Evolutionary conservation across 2,329 filamentous ascomycete genomes (phyloP), one percentile per base, ranked within the genome.

Genomic region (Cladosporium sp.): DNA sequence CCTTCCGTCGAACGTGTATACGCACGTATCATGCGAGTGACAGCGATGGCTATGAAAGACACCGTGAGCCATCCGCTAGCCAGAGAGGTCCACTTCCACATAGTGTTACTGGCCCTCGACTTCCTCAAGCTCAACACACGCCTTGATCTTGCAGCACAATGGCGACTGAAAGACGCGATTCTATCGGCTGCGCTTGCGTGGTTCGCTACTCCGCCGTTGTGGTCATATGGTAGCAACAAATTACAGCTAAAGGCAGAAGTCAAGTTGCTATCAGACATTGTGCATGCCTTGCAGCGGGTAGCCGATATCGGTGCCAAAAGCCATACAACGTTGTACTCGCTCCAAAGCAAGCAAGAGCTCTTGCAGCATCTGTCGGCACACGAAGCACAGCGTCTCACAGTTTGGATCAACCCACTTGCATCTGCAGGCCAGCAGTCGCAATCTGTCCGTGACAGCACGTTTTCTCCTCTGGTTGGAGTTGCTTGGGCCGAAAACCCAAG

Each of bases 191-290:
- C 85, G 13, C 78, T 99, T 32, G 85, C 83, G 60, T 99, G 95
- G 95, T 99, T 99, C 73, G 84, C 81, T 37, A 83, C 86, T 63
- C 78, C 90, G 5, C 90, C 92, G 13, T 84, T 79, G 64, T 99
- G 94, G 93, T 96, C 94, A 0, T 97, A 94, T 73, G 94, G 94
- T 57, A 94, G 93, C 66, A 99, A 97, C 70, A 83, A 90, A 49
- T 77, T 99, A 15, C 94, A 99, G 70, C 79, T 97, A 52, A 97
- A 96, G 77, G 93, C 95, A 0, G 94, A 99, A 74, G 84, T 91
- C 34, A 88, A 88, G 63, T 78, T 96, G 17, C 81, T 97, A 37
- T 81, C 82, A 6, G 91, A 97, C 69, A 86, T 97, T 35, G 78
- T 87, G 49, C 71, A 75, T 10, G 83, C 86, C 13, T 75, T 99